A percentile compares a stretch with the other conserved stretches of the same genome.
phyloP scores from a whole-genome alignment of 1,284 basidiomycete species.

The Papiliotrema fonsecae region DNA sequence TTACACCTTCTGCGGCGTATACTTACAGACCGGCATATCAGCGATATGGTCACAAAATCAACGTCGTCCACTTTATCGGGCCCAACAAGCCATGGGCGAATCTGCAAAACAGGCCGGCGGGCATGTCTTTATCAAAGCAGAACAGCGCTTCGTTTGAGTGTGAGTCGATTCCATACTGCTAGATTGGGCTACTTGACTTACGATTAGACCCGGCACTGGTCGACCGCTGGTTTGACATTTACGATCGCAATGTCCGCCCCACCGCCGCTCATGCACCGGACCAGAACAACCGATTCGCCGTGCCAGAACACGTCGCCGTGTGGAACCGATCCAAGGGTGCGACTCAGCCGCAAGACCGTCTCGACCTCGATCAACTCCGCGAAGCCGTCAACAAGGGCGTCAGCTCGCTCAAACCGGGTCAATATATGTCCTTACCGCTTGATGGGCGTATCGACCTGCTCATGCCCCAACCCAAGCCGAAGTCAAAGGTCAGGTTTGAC shows the following conservation, averaged over 20 bases:
- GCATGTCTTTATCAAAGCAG: conserved; percentile 46
- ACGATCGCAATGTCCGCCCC: conserved; percentile 75
- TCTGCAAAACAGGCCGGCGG: conserved; percentile 58
- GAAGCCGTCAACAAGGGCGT: conserved; percentile 62
- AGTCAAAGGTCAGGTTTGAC: conserved; percentile 4
- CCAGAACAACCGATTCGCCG: conserved; percentile 56
- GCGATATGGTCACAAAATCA: conserved; percentile 82
- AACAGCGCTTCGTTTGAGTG: conserved; percentile 40
- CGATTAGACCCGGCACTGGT: conserved; percentile 57
- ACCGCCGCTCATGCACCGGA: conserved; percentile 44
- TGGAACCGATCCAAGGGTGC: conserved; percentile 58
- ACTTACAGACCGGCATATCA: conserved; percentile 96
- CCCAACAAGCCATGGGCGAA: conserved; percentile 86
- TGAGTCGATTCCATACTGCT: conserved; percentile 25
- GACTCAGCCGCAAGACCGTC: conserved; percentile 36
- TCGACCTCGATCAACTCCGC: conserved; percentile 66
- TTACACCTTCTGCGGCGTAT: conserved; percentile 94
- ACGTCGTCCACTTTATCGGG: conserved; percentile 91
- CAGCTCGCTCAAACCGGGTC: conserved; percentile 54
- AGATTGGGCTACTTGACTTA: too few species aligned
- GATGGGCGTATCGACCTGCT: conserved; percentile 82
- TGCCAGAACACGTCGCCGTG: conserved; percentile 63
- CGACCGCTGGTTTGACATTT: conserved; percentile 84
- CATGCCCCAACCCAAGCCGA: conserved; percentile 45
- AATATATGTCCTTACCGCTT: conserved; percentile 71